Evolutionary conservation across 2,329 filamentous ascomycete species (phyloP), one percentile per base, ranked within the genome.

Genomic region (Scytalidium sp.): DNA sequence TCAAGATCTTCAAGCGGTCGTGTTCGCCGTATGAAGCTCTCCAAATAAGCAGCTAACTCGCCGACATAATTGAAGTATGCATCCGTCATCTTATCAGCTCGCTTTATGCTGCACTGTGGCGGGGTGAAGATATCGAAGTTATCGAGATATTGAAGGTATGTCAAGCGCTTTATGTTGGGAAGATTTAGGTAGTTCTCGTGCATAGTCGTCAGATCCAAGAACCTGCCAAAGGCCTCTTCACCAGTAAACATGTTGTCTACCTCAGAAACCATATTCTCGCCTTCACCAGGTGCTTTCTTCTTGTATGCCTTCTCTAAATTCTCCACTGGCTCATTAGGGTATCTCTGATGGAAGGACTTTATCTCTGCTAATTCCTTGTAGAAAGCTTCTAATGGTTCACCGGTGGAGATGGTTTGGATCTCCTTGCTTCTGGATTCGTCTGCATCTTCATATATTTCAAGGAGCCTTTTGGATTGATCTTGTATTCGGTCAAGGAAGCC

Each of bases 231-330:
- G 0, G 87, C 87, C 68, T 99, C 94, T 70, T 99, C 95, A 54
- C 94, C 94, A 0, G 91, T 96, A 69, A 99, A 99, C 75, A 97
- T 87, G 50, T 83, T 84, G 64, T 97, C 93, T 43, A 97, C 85
- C 46, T 92, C 83, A 41, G 81, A 83, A 3, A 80, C 76, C 49
- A 81, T 69, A 1, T 78, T 73, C 43, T 87, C 82, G 45, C 83
- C 81, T 56, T 87, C 85, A 41, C 84, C 83, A 11, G 78, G 79
- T 40, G 78, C 74, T 50, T 79, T 81, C 64, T 84, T 79, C 42
- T 91, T 90, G 75, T 99, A 99, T 29, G 92, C 88, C 59, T 87
- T 83, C 72, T 99, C 95, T 13, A 96, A 83, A 61, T 97, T 97
- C 69, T 99, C 94, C 43, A 96, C 89, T 23, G 89, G 90, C 66